These are phyloP conservation scores for Aethionema arabicum DNA, from an alignment of 345 rosid genomes.

Conservation along the genomic window DNA sequence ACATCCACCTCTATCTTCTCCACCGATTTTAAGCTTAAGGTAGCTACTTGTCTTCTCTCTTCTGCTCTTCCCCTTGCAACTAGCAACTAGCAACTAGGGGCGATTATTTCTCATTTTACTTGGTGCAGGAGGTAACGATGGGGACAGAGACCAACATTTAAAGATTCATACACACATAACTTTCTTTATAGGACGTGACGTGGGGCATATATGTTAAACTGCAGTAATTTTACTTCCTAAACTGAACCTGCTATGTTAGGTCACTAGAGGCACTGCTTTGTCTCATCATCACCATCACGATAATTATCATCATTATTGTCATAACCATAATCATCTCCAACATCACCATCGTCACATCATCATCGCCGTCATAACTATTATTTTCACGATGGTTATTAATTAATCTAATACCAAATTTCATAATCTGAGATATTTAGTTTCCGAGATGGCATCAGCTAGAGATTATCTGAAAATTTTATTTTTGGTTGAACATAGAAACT, in stretches of 20 bases:
- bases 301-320: too few species aligned
- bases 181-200: conserved; percentile 24
- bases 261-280: too few species aligned
- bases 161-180: conserved; percentile 6
- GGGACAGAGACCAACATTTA: conserved; percentile 33
- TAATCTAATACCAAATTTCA: too few species aligned
- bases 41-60: conserved; percentile 21
- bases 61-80: conserved; percentile 13
- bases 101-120: conserved; percentile 22
- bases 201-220: conserved; percentile 19
- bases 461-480: background rate
- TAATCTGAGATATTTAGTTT: too few species aligned
- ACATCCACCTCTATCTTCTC: conserved; percentile 72
- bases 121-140: conserved; percentile 28
- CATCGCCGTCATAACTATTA: too few species aligned
- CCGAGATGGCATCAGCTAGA: too few species aligned
- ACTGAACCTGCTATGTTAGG: too few species aligned
- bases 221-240: conserved; percentile 24
- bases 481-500: background rate
- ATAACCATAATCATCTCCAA: too few species aligned
- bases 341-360: too few species aligned
- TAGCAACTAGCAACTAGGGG: conserved; percentile 5
- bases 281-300: too few species aligned
- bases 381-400: too few species aligned
- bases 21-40: conserved; percentile 54